Percentiles rank a stretch among this genome's conserved stretches.
Evolutionary conservation across 1,284 basidiomycete genomes (phyloP).

Genomic region (Trametes versicolor): DNA sequence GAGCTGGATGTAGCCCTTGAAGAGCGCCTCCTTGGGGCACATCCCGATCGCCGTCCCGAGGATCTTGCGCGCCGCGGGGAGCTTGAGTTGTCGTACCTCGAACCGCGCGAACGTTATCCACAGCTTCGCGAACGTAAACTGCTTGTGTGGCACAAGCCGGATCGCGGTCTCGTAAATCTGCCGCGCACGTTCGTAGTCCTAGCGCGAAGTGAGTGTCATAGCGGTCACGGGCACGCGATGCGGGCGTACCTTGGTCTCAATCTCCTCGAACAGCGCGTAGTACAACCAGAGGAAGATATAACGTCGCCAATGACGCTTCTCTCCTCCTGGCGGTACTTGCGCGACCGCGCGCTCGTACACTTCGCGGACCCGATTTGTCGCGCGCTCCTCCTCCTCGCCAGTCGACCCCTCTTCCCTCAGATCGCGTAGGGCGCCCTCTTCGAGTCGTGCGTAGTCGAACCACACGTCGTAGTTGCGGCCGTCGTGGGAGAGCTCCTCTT

Average conservation of each 20-base stretch:
- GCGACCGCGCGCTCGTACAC: slow-evolving; percentile 98
- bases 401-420: slow-evolving; percentile 81
- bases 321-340: slow-evolving; percentile 90
- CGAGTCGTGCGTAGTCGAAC: slow-evolving; percentile 96
- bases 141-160: slow-evolving; percentile 92
- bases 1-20: slow-evolving; percentile 94
- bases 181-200: slow-evolving; percentile 87
- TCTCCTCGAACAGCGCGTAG: slow-evolving; percentile 98
- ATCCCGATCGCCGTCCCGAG: slow-evolving; percentile 94
- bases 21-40: slow-evolving; percentile 94
- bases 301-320: slow-evolving; percentile 93
- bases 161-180: slow-evolving; percentile 95
- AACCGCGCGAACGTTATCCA: slow-evolving; percentile 94
- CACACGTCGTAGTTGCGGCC: slow-evolving; percentile 96
- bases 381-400: slow-evolving; percentile 69
- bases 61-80: slow-evolving; percentile 89
- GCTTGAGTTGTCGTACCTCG: slow-evolving; percentile 87
- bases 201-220: slow-evolving; percentile 5
- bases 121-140: slow-evolving; percentile 97
- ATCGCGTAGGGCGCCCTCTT: slow-evolving; percentile 88
- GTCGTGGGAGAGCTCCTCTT: slow-evolving; percentile 91
- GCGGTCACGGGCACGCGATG: background rate
- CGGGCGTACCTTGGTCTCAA: slow-evolving; percentile 81
- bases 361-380: slow-evolving; percentile 80
- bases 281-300: slow-evolving; percentile 98